Evolutionary conservation across 2,329 filamentous ascomycete species (phyloP).

Genomic region (Cyanodermella asteris): DNA sequence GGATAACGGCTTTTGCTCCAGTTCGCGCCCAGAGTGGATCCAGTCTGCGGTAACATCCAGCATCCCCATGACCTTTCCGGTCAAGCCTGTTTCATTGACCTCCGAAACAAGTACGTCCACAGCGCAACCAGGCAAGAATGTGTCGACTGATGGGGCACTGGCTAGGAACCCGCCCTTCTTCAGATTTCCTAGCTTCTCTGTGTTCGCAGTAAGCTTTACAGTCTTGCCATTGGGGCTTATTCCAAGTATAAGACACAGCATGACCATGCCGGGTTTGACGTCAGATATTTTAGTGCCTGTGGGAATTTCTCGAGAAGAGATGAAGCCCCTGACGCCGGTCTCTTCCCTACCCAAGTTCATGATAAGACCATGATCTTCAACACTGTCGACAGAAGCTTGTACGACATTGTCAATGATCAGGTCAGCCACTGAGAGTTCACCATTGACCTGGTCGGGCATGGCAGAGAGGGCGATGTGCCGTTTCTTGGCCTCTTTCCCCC

Average conservation of each 20-base stretch:
- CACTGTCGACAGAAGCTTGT: conserved; percentile 71
- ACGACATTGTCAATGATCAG: conserved; percentile 55
- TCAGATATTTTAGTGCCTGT: conserved; percentile 38
- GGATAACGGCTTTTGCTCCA: conserved; percentile 45
- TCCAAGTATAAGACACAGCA: conserved; percentile 61
- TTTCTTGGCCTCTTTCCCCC: conserved; percentile 43
- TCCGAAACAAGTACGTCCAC: conserved; percentile 70
- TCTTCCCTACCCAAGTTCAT: conserved; percentile 72
- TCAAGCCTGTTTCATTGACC: conserved; percentile 49
- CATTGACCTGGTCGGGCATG: conserved; percentile 57
- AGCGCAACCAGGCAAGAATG: conserved; percentile 77
- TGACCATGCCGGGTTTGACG: conserved; percentile 62
- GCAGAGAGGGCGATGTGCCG: conserved; percentile 75
- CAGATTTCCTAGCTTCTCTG: conserved; percentile 44
- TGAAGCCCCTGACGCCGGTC: conserved; percentile 52
- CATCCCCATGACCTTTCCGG: conserved; percentile 79
- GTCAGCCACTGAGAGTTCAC: conserved; percentile 48
- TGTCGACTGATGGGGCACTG: conserved; percentile 67
- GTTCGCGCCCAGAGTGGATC: conserved; percentile 63
- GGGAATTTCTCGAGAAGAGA: conserved; percentile 65
- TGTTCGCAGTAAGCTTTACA: conserved; percentile 61
- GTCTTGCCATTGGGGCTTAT: conserved; percentile 61
- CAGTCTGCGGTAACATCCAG: conserved; percentile 79
- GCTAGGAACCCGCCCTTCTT: conserved; percentile 43
- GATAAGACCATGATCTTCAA: conserved; percentile 87